These are phyloP conservation scores for Alectoria sarmentosa DNA, from an alignment of 495 filamentous ascomycete genomes.

Conservation along the genomic window DNA sequence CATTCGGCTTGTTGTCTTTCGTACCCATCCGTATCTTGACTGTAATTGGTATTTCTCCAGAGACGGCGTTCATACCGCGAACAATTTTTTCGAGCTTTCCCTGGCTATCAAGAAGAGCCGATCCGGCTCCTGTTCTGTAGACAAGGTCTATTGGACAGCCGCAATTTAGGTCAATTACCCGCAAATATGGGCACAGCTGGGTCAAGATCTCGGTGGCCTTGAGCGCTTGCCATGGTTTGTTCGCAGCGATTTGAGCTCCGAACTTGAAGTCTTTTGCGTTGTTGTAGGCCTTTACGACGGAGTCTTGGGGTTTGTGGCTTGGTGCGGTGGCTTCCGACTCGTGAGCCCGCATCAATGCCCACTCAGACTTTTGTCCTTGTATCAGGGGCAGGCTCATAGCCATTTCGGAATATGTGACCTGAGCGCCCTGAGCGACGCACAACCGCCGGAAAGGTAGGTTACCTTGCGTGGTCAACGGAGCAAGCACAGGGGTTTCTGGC, in stretches of 20 bases:
- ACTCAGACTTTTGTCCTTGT: constrained; percentile 87
- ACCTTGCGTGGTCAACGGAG: constrained; percentile 89
- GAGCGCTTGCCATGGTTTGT: constrained; percentile 78
- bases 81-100: constrained; percentile 86
- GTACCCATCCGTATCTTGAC: constrained; percentile 94
- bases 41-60: constrained; percentile 78
- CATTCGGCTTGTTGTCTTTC: constrained; percentile 68
- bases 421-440: constrained; percentile 83
- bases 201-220: constrained; percentile 81
- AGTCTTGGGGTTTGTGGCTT: constrained; percentile 34
- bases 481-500: constrained; percentile 82
- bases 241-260: constrained; percentile 84
- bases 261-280: constrained; percentile 78
- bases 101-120: constrained; percentile 81
- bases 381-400: constrained; percentile 85
- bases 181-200: constrained; percentile 65
- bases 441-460: constrained; percentile 92
- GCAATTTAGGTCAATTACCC: constrained; percentile 90
- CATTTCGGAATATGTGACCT: constrained; percentile 97
- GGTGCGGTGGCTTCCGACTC: constrained; percentile 69
- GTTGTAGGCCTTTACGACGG: constrained; percentile 54
- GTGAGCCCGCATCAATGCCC: constrained; percentile 89
- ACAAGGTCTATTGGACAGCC: constrained; percentile 95
- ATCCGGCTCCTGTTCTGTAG: constrained; percentile 78
- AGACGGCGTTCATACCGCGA: constrained; percentile 89